Evolutionary conservation across 345 rosid species (phyloP).

Genomic region (Camelina laxa): DNA sequence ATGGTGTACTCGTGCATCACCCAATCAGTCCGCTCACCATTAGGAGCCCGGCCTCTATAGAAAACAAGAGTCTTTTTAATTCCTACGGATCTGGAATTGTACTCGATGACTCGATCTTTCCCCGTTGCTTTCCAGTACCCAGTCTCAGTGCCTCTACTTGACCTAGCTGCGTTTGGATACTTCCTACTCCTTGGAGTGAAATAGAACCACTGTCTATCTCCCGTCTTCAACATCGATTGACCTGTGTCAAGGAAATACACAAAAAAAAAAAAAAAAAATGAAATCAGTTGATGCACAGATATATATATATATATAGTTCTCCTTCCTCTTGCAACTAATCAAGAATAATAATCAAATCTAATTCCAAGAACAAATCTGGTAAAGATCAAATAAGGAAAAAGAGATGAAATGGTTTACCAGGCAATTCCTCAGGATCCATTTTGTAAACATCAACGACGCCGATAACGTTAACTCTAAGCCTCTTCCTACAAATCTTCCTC

Average conservation of each 20-base stretch:
- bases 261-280: too few species aligned
- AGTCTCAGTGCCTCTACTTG: slow-evolving; percentile 74
- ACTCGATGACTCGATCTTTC: slow-evolving; percentile 67
- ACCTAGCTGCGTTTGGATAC: slow-evolving; percentile 91
- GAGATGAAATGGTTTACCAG: slow-evolving; percentile 51
- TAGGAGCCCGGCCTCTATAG: slow-evolving; percentile 85
- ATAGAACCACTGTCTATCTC: slow-evolving; percentile 94
- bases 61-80: slow-evolving; percentile 89
- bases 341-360: not conserved
- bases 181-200: slow-evolving; percentile 88
- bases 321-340: not conserved
- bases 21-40: slow-evolving; percentile 88
- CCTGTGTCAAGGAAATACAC: slow-evolving; percentile 7
- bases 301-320: not conserved
- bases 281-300: not conserved
- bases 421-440: slow-evolving; percentile 89
- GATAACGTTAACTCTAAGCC: slow-evolving; percentile 64
- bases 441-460: slow-evolving; percentile 85
- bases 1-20: slow-evolving; percentile 96
- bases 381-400: not conserved
- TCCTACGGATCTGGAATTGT: slow-evolving; percentile 68
- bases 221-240: slow-evolving; percentile 72
- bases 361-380: too few species aligned
- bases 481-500: slow-evolving; percentile 76
- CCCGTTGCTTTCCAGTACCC: slow-evolving; percentile 98